phyloP scores from a whole-genome alignment of 2,329 filamentous ascomycete genomes.

The Pestalotiopsis sp. region DNA sequence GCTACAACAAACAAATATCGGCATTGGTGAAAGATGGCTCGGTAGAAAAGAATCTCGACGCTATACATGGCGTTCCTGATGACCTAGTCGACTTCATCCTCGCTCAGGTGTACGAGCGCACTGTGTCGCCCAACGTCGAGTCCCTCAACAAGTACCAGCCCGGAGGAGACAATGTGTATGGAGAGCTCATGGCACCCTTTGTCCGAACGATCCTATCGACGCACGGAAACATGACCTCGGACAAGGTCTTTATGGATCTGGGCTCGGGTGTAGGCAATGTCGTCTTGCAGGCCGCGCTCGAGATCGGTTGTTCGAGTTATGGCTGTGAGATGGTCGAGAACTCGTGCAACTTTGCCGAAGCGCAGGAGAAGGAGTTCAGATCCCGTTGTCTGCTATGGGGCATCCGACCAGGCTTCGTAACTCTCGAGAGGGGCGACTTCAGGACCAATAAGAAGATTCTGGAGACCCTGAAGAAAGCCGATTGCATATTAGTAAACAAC shows the following conservation, averaged over 20 bases:
- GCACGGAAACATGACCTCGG: conserved; percentile 76
- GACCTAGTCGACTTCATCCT: conserved; percentile 80
- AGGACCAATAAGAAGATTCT: conserved; percentile 72
- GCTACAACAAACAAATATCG: conserved; percentile 76
- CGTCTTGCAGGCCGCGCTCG: conserved; percentile 88
- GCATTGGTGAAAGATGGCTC: conserved; percentile 70
- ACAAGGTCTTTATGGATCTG: conserved; percentile 89
- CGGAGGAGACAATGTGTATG: conserved; percentile 92
- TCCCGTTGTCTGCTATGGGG: conserved; percentile 91
- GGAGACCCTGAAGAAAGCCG: conserved; percentile 77
- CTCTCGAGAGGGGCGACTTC: conserved; percentile 83
- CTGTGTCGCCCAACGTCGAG: conserved; percentile 87
- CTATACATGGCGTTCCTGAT: conserved; percentile 69
- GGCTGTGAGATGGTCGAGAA: conserved; percentile 97
- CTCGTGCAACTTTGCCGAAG: conserved; percentile 78
- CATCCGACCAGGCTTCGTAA: conserved; percentile 76
- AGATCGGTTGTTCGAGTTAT: conserved; percentile 93
- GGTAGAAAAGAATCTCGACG: conserved; percentile 72
- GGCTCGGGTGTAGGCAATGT: conserved; percentile 97
- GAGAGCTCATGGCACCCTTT: conserved; percentile 86
- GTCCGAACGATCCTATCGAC: conserved; percentile 79
- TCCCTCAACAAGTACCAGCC: conserved; percentile 83
- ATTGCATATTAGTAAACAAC: conserved; percentile 98
- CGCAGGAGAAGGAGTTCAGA: conserved; percentile 81
- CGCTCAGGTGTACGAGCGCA: conserved; percentile 87